Evolutionary conservation across 2,329 filamentous ascomycete species (phyloP).

Genomic region (Alternaria atra): DNA sequence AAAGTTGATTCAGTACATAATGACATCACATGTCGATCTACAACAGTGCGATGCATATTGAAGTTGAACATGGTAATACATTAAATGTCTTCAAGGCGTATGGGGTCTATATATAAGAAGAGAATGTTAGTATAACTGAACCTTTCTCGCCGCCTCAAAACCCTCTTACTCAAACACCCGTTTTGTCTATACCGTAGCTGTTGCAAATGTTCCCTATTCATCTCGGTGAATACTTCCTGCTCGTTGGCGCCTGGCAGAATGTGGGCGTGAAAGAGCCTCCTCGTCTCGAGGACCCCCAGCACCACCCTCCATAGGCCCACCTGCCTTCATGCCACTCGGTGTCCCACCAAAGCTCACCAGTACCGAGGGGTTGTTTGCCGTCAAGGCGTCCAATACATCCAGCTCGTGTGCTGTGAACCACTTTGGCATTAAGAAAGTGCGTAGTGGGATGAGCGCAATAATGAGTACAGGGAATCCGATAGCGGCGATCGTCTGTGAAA

Average conservation of each 20-base stretch:
- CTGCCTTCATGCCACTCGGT: slow-evolving; percentile 41
- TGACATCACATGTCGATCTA: background rate
- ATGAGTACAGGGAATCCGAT: slow-evolving; percentile 67
- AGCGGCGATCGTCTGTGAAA: slow-evolving; percentile 66
- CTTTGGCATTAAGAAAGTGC: slow-evolving; percentile 59
- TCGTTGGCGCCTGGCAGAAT: slow-evolving; percentile 28
- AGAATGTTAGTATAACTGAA: background rate
- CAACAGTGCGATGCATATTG: background rate
- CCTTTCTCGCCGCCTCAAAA: background rate
- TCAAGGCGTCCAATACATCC: slow-evolving; percentile 60
- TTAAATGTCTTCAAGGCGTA: background rate
- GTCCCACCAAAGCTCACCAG: slow-evolving; percentile 62
- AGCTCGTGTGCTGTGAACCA: slow-evolving; percentile 61
- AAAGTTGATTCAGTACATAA: background rate
- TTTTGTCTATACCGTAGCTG: background rate
- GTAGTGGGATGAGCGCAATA: slow-evolving; percentile 62
- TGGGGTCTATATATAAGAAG: background rate
- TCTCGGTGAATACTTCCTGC: slow-evolving; percentile 27
- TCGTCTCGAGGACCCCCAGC: slow-evolving; percentile 17
- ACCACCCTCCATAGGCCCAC: slow-evolving; percentile 16
- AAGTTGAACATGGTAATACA: background rate
- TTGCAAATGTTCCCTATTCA: background rate
- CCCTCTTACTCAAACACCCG: background rate
- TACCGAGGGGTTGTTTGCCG: slow-evolving; percentile 61
- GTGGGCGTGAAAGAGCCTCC: slow-evolving; percentile 11